Conservation (phyloP, 129 eudicot genomes). For the Saussurea involucrata region DNA sequence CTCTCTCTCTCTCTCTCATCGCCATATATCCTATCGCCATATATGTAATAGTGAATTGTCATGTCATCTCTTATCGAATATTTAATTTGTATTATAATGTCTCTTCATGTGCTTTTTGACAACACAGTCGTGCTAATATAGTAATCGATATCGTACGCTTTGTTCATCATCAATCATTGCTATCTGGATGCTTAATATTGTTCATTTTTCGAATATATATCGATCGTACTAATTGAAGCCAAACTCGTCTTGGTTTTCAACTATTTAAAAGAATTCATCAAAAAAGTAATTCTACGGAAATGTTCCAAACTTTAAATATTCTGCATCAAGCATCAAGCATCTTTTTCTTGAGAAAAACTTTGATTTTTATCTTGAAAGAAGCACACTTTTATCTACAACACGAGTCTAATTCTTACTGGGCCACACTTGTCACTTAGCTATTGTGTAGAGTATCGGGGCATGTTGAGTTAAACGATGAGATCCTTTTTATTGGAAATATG, state of each 20-base stretch:
- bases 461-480: not conserved
- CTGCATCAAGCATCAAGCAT: too few relatives aligned
- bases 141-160: not conserved
- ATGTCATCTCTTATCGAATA: not conserved
- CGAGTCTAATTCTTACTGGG: not conserved
- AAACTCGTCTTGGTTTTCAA: slow-evolving; percentile 7
- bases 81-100: not conserved
- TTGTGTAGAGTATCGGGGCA: not conserved
- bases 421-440: too few relatives aligned
- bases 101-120: not conserved
- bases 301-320: slow-evolving; percentile 28
- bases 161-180: slow-evolving; percentile 10
- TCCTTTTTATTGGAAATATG: not conserved
- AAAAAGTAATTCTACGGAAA: slow-evolving; percentile 16
- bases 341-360: slow-evolving; percentile 9
- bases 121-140: not conserved
- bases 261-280: slow-evolving; percentile 2
- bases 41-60: not conserved
- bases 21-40: too few relatives aligned
- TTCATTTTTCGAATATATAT: slow-evolving; percentile 10
- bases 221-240: slow-evolving; percentile 15
- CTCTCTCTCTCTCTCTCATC: too few relatives aligned
- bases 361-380: slow-evolving; percentile 10
- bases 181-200: not conserved
- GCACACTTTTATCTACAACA: not conserved